Conservation (phyloP, 2,329 filamentous ascomycete genomes). For the Calonectria pteridis region DNA sequence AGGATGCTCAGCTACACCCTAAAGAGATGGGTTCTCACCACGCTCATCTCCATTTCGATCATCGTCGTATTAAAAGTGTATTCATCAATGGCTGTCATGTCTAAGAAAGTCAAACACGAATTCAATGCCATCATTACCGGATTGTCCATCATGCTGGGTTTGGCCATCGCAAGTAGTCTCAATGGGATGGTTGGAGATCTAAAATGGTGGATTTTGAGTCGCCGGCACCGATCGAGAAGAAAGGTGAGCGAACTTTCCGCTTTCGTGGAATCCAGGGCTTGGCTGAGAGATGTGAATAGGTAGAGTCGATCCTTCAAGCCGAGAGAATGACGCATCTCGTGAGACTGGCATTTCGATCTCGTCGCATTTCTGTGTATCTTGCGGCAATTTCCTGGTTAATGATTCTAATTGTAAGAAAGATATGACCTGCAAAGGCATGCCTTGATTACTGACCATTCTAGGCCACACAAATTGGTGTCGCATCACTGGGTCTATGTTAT, state of each 20-base stretch:
- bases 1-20: constrained; percentile 20
- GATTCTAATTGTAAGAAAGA: constrained; percentile 23
- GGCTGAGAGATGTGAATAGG: constrained; percentile 12
- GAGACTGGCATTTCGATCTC: constrained; percentile 31
- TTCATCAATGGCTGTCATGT: constrained; percentile 32
- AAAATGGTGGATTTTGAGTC: constrained; percentile 60
- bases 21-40: constrained; percentile 34
- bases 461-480: constrained; percentile 58
- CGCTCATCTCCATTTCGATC: constrained; percentile 32
- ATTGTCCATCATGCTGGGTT: constrained; percentile 55
- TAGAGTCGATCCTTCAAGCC: constrained; percentile 35
- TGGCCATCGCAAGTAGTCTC: constrained; percentile 53
- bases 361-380: constrained; percentile 29
- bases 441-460: constrained; percentile 21
- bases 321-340: constrained; percentile 39
- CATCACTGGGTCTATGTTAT: constrained; percentile 57
- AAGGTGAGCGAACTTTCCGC: constrained; percentile 50
- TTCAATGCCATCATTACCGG: constrained; percentile 60
- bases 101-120: constrained; percentile 49
- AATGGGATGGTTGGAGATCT: constrained; percentile 58
- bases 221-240: constrained; percentile 49
- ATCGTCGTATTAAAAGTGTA: constrained; percentile 34
- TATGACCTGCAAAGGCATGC: no score
- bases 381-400: constrained; percentile 36
- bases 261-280: neutral